A percentile compares a stretch with the other conserved stretches of the same genome.
These are phyloP conservation scores for Fusarium cyanostomum DNA, from an alignment of 2,329 filamentous ascomycete genomes.

Conservation along the genomic window DNA sequence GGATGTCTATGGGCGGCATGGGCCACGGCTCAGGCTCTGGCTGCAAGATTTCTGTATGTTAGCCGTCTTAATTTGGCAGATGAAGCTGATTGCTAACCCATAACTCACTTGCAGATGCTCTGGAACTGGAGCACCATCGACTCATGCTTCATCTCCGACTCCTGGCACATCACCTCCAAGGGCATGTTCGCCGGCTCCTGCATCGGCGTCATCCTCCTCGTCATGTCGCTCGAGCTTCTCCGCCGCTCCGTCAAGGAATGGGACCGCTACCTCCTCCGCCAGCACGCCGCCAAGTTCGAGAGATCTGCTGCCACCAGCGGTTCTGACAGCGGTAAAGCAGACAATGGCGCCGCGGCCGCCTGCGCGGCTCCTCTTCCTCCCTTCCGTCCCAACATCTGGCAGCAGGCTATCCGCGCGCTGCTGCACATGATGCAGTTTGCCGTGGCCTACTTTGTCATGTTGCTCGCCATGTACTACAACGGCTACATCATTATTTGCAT, in stretches of 20 bases:
- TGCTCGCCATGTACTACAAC: conserved; percentile 65
- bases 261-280: conserved; percentile 70
- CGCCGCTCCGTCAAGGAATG: conserved; percentile 77
- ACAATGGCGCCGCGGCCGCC: conserved; percentile 11
- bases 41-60: conserved; percentile 54
- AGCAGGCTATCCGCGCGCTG: conserved; percentile 73
- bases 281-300: conserved; percentile 54
- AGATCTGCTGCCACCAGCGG: conserved; percentile 17
- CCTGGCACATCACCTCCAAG: conserved; percentile 75
- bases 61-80: neutral
- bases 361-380: conserved; percentile 40
- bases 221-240: conserved; percentile 75
- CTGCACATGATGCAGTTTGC: conserved; percentile 78
- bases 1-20: conserved; percentile 28
- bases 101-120: conserved; percentile 67
- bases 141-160: conserved; percentile 72
- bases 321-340: conserved; percentile 39
- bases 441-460: conserved; percentile 82
- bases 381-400: conserved; percentile 66
- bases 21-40: conserved; percentile 9
- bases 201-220: conserved; percentile 79
- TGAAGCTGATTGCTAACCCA: neutral
- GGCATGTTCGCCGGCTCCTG: conserved; percentile 83
- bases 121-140: conserved; percentile 83
- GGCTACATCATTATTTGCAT: conserved; percentile 85